Conservation (phyloP, 257 asterid genomes). For the Salvia hispanica region DNA sequence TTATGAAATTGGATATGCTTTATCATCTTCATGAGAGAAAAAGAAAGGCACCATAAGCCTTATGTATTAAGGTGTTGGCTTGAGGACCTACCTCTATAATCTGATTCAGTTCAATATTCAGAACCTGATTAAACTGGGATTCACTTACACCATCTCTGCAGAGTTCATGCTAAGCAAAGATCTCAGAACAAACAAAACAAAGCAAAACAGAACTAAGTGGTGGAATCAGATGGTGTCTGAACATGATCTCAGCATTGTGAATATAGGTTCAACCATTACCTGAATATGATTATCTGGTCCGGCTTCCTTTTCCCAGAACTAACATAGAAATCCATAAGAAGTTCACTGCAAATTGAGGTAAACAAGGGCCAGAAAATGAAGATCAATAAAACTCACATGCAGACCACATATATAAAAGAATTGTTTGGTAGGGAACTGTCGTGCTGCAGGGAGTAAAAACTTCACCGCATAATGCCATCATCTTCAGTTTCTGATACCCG, state of each 20-base stretch:
- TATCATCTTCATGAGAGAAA: not conserved
- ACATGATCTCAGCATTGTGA: not conserved
- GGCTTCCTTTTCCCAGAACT: slow-evolving; percentile 87
- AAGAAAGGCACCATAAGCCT: not conserved
- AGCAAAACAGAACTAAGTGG: not conserved
- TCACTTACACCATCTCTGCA: slow-evolving; percentile 92
- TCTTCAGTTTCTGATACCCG: slow-evolving; percentile 66
- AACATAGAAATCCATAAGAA: slow-evolving; percentile 63
- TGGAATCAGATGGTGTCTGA: not conserved
- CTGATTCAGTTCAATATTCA: slow-evolving; percentile 76
- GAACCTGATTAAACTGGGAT: slow-evolving; percentile 80
- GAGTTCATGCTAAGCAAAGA: slow-evolving; percentile 15
- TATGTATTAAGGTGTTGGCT: not conserved
- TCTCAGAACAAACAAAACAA: not conserved
- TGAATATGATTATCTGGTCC: slow-evolving; percentile 77
- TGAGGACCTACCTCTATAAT: slow-evolving; percentile 68
- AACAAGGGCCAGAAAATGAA: not conserved
- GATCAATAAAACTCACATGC: slow-evolving; percentile 7
- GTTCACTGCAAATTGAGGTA: slow-evolving; percentile 59
- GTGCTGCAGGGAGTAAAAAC: not conserved
- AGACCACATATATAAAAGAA: not conserved
- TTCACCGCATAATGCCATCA: slow-evolving; percentile 81
- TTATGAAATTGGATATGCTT: not conserved
- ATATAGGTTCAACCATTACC: slow-evolving; percentile 43
- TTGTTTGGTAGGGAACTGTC: not conserved